phyloP scores from a whole-genome alignment of 106 monocot genomes.

The Alisma plantagoaquatica region DNA sequence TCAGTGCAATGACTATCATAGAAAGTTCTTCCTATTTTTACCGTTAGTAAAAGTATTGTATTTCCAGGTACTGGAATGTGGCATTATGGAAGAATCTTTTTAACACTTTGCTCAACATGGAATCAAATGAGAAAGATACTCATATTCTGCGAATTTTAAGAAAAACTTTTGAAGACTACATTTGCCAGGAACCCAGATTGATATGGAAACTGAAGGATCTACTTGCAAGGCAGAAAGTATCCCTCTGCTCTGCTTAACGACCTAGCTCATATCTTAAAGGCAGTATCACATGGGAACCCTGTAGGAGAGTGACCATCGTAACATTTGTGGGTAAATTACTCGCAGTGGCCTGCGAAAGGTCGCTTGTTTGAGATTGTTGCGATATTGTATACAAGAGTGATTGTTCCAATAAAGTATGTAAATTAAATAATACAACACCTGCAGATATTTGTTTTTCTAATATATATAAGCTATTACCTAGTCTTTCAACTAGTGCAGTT shows the following conservation, averaged over 20 bases:
- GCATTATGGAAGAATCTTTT: conserved; percentile 77
- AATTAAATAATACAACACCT: too few relatives aligned
- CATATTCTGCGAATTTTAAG: conserved; percentile 41
- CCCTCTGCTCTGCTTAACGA: conserved; percentile 54
- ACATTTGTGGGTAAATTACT: too few relatives aligned
- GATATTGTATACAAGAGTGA: too few relatives aligned
- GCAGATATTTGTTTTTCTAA: too few relatives aligned
- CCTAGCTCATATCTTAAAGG: background rate
- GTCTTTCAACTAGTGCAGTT: too few relatives aligned
- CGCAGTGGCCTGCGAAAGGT: too few relatives aligned
- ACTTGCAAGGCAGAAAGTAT: conserved; percentile 65
- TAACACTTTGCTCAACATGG: conserved; percentile 50
- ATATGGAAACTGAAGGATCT: conserved; percentile 40
- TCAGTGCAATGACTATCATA: too few relatives aligned
- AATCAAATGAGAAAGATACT: conserved; percentile 49
- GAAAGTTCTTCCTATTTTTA: background rate
- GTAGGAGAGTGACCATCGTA: too few relatives aligned
- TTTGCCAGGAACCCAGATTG: conserved; percentile 36
- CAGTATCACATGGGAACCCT: too few relatives aligned
- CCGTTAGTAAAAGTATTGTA: background rate
- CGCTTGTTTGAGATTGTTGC: too few relatives aligned
- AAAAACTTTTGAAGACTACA: conserved; percentile 53
- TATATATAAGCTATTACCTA: too few relatives aligned
- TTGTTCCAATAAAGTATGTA: too few relatives aligned
- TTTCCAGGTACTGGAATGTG: conserved; percentile 79